Base-by-base conservation (phyloP, 495 filamentous ascomycete genomes). In the Delitschia confertaspora region DNA sequence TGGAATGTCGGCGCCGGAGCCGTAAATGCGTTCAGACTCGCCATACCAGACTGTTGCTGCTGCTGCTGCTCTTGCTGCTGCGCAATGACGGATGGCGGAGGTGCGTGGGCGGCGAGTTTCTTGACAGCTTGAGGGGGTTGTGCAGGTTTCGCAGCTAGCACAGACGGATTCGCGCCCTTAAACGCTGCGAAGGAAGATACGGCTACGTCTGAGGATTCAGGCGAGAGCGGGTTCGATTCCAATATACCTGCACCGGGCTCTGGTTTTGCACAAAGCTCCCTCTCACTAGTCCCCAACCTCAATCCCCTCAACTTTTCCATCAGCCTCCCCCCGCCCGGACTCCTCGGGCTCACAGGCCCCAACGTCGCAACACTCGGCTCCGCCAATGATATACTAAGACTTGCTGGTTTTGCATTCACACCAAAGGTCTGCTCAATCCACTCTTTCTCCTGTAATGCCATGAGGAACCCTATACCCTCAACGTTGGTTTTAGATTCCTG, bases 371-470 rank as follows among this genome's bases (percentile, higher is more conserved):
- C 48, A 47, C 25, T 51, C 49, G 36, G 45, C 42, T 39, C 48
- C 25, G 58, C 57, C 22, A 59, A 58, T 3, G 60, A 39, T 3
- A 58, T 42, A 37, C 45, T 57, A 30, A 52, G 49, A 3, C 49
- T 45, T 4, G 36, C 26, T 10, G 65, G 56, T 29, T 56, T 60
- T 11, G 61, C 48, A 7, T 42, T 58, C 1, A 88, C 68, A 0
- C 83, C 83, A 59, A 88, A 91, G 49, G 86, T 82, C 21, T 74
- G 63, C 58, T 85, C 76, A 29, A 93, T 82, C 83, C 84, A 88
- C 42, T 80, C 75, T 47, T 80, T 82, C 59, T 93, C 85, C 39
- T 83, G 75, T 22, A 82, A 55, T 0, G 81, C 83, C 83, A 93
- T 88, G 51, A 82, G 75, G 33, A 88, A 63, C 3, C 80, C 85